Evolutionary conservation across 176 grass and related monocot species (phyloP).

Genomic region (Rhipidocladum racemiflorum): DNA sequence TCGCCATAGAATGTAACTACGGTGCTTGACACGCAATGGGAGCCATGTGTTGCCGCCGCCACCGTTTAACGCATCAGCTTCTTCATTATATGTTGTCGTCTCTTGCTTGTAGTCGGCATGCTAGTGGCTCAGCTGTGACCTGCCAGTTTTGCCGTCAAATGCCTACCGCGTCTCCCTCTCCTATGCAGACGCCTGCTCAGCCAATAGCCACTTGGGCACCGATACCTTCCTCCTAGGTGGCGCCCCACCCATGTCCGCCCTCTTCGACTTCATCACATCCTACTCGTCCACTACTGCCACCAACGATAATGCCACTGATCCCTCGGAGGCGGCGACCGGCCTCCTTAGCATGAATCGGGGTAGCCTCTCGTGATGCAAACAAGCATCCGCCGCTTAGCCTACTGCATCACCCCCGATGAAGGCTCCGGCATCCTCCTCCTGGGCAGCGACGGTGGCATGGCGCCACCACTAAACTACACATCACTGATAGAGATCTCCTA

Average conservation of each 20-base stretch:
- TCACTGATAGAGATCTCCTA: conserved; percentile 60
- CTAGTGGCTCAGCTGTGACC: conserved; percentile 50
- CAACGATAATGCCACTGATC: background rate
- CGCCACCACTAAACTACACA: conserved; percentile 60
- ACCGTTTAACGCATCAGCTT: conserved; percentile 42
- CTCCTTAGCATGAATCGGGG: conserved; percentile 89
- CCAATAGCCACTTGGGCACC: conserved; percentile 53
- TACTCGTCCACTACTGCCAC: conserved; percentile 34
- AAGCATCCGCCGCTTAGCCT: conserved; percentile 57
- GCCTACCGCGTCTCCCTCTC: conserved; percentile 68
- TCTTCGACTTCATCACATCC: conserved; percentile 75
- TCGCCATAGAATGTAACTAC: conserved; percentile 75
- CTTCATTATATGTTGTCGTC: conserved; percentile 44
- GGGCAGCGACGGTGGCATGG: conserved; percentile 30
- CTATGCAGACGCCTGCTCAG: conserved; percentile 70
- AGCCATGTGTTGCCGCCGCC: background rate
- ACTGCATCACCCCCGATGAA: conserved; percentile 60
- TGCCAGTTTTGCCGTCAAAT: conserved; percentile 44
- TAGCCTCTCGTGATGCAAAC: conserved; percentile 73
- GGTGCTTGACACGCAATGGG: conserved; percentile 85
- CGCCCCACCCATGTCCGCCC: conserved; percentile 9
- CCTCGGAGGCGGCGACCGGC: conserved; percentile 24
- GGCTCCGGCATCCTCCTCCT: conserved; percentile 66
- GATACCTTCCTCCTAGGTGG: conserved; percentile 56
- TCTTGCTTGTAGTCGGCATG: conserved; percentile 61